These are phyloP conservation scores for Penicillium argentinense DNA, from an alignment of 495 filamentous ascomycete species.

Conservation along the genomic window DNA sequence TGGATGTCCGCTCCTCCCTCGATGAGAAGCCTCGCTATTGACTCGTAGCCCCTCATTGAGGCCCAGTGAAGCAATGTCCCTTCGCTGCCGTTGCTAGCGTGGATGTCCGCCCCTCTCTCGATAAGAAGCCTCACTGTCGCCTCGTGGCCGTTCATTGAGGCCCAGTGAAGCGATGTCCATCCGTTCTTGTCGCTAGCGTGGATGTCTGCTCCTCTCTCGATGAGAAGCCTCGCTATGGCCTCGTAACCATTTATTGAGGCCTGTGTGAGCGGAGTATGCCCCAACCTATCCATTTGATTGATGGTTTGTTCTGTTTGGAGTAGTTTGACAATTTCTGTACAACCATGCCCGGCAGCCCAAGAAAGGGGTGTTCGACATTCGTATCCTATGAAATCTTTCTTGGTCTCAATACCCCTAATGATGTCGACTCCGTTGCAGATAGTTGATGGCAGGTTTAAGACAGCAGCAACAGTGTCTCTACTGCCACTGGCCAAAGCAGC, in stretches of 20 bases:
- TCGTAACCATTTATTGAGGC: not conserved
- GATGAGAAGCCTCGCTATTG: too few species aligned
- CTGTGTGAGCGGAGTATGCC: not conserved
- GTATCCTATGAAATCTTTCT: conserved; percentile 4
- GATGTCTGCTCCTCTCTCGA: too few species aligned
- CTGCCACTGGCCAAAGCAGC: conserved; percentile 38
- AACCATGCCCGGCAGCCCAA: conserved; percentile 18
- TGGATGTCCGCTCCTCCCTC: too few species aligned
- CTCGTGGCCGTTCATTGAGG: too few species aligned
- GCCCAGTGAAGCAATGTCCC: too few species aligned
- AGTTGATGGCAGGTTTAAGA: conserved; percentile 21
- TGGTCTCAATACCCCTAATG: conserved; percentile 11
- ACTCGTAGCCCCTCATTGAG: too few species aligned
- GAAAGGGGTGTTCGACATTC: conserved; percentile 25
- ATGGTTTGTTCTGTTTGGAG: conserved; percentile 9
- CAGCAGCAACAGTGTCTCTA: conserved; percentile 20
- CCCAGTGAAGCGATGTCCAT: too few species aligned
- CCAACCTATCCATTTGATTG: not conserved
- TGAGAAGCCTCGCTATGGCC: not conserved
- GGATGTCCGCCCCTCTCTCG: too few species aligned
- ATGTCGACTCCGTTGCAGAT: conserved; percentile 15
- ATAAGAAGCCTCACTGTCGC: too few species aligned
- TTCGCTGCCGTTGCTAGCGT: too few species aligned
- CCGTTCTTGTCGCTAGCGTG: too few species aligned
- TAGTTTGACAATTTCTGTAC: conserved; percentile 10